These are phyloP conservation scores for Wickerhamomyces sp. DNA, from an alignment of 1,139 yeast species.

Conservation along the genomic window DNA sequence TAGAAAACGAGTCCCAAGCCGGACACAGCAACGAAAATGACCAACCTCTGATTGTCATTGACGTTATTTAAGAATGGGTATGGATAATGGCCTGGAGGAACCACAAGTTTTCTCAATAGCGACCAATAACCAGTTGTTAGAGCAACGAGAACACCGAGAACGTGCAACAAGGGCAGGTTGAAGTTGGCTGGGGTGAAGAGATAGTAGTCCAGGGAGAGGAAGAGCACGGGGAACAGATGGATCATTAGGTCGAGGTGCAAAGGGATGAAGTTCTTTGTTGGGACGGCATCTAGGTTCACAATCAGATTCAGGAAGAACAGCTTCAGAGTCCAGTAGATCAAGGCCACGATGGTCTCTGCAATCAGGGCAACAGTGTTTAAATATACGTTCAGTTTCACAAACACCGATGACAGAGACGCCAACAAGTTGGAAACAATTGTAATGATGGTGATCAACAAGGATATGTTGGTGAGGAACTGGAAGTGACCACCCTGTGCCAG, in stretches of 20 bases:
- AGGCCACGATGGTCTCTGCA: constrained; percentile 54
- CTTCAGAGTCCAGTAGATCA: constrained; percentile 64
- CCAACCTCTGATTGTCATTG: constrained; percentile 36
- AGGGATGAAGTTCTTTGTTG: constrained; percentile 34
- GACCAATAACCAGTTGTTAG: constrained; percentile 51
- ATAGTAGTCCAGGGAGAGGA: constrained; percentile 50
- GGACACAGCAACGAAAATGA: constrained; percentile 49
- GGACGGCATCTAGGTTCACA: constrained; percentile 9
- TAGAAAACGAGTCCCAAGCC: constrained; percentile 37
- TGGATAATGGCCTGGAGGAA: constrained; percentile 50
- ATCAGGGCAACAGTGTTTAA: constrained; percentile 43
- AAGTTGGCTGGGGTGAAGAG: constrained; percentile 43
- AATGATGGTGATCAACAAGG: constrained; percentile 44
- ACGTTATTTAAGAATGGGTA: constrained; percentile 64
- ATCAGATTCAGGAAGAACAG: constrained; percentile 44
- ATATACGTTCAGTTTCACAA: constrained; percentile 3
- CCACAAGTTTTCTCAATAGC: constrained; percentile 44
- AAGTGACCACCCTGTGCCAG: constrained; percentile 55
- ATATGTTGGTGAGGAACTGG: constrained; percentile 65
- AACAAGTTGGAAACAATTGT: constrained; percentile 20
- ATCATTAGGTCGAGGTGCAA: constrained; percentile 49
- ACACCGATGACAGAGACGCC: not conserved
- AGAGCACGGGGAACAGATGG: constrained; percentile 54
- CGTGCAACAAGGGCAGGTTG: constrained; percentile 28
- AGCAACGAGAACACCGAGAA: constrained; percentile 34